Percentiles rank a stretch among this genome's conserved stretches.
These are phyloP conservation scores for Fusarium guadeloupense DNA, from an alignment of 2,329 filamentous ascomycete species.

Conservation along the genomic window DNA sequence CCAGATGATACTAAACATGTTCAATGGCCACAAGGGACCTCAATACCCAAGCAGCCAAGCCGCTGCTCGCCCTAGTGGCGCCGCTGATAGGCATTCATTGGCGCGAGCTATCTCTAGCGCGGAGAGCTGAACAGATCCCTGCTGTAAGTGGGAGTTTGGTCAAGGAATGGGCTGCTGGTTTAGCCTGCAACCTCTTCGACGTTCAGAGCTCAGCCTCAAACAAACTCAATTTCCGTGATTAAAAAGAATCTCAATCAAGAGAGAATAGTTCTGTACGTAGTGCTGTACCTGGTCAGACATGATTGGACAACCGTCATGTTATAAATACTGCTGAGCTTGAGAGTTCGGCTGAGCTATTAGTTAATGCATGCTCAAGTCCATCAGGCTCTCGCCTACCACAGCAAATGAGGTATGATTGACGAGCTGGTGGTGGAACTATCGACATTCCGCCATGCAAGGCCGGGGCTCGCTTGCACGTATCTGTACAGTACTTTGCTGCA, in stretches of 20 bases:
- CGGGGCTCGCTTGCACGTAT: constrained; percentile 8
- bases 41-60: too few species aligned
- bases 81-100: constrained; percentile 23
- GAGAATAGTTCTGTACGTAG: neutral
- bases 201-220: constrained; percentile 21
- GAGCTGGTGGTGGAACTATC: constrained; percentile 13
- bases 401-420: constrained; percentile 9
- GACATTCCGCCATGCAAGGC: constrained; percentile 9
- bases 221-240: constrained; percentile 10
- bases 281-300: neutral
- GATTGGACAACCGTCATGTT: neutral
- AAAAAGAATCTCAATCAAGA: constrained; percentile 4
- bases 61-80: constrained; percentile 27
- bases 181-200: constrained; percentile 3
- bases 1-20: constrained; percentile 13
- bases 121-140: constrained; percentile 33
- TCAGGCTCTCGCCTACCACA: neutral
- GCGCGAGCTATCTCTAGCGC: constrained; percentile 20
- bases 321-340: neutral
- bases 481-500: neutral
- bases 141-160: constrained; percentile 5
- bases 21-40: constrained; percentile 4
- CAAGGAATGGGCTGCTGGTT: constrained; percentile 6
- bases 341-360: neutral
- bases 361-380: neutral